A percentile compares a stretch with the other conserved stretches of the same genome.
These are phyloP conservation scores for Eucalyptus rudis DNA, from an alignment of 345 rosid genomes.

Conservation along the genomic window DNA sequence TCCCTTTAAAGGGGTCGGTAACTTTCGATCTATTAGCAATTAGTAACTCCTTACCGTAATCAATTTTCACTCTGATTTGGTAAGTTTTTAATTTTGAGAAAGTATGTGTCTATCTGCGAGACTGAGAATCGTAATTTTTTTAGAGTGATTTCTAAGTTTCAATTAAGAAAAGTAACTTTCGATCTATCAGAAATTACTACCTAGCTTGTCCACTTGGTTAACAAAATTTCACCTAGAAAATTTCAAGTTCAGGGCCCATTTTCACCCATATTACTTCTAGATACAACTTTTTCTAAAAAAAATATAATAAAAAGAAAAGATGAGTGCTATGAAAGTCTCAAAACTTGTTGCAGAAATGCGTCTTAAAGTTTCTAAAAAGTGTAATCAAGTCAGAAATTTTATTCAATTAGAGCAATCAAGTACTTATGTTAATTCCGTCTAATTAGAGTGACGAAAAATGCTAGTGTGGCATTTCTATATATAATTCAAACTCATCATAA, in stretches of 20 bases:
- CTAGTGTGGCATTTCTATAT: accelerated
- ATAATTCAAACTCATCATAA: background rate
- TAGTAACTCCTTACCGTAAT: background rate
- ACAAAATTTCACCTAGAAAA: background rate
- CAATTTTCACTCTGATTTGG: background rate
- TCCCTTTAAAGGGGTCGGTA: background rate
- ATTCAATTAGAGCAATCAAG: too few relatives aligned
- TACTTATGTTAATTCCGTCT: accelerated
- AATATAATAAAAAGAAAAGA: too few relatives aligned
- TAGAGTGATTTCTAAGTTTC: background rate
- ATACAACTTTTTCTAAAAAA: too few relatives aligned
- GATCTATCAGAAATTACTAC: accelerated
- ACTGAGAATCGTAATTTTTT: background rate
- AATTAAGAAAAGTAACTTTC: background rate
- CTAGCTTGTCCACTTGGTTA: background rate
- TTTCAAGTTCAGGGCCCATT: too few relatives aligned
- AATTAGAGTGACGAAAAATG: background rate
- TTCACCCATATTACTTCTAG: too few relatives aligned
- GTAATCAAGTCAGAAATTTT: too few relatives aligned
- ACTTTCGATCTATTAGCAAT: background rate
- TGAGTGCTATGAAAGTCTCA: accelerated
- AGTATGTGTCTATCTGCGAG: accelerated
- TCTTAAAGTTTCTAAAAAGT: accelerated
- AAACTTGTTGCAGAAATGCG: accelerated
- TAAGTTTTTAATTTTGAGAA: background rate